Base-by-base conservation (phyloP, 2,329 filamentous ascomycete genomes). In the Ceratocystis variospora region DNA sequence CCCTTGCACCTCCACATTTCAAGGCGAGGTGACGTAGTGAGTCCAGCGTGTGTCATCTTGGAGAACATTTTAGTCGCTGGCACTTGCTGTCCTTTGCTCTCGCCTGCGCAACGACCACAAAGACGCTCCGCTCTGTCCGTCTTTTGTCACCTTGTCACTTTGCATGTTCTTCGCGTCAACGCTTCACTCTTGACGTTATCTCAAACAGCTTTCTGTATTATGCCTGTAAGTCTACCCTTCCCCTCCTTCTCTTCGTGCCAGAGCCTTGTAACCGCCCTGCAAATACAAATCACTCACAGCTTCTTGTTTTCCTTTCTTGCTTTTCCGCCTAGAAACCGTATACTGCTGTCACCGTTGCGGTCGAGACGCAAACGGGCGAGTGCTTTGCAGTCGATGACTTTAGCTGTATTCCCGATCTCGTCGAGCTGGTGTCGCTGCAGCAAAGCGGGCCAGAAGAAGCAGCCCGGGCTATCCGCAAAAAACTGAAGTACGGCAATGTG, bases 401-500 rank as follows among this genome's bases (percentile, higher is more conserved):
- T 46, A 88, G 89, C 71, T 94, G 93, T 28, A 90, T 99, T 70
- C 89, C 93, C 50, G 92, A 97, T 72, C 84, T 99, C 28, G 89
- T 97, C 69, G 94, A 99, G 76, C 90, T 94, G 66, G 89, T 99
- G 74, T 88, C 89, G 70, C 85, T 99, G 68, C 94, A 99, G 76
- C 81, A 83, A 31, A 88, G 89, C 5, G 94, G 94, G 0, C 90
- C 94, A 1, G 83, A 85, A 12, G 94, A 99, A 79, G 92, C 92
- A 68, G 90, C 93, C 65, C 85, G 94, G 73, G 92, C 94, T 61
- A 83, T 99, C 71, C 86, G 94, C 68, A 99, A 99, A 83, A 97
- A 97, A 79, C 84, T 99, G 81, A 99, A 99, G 79, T 97, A 99
- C 76, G 94, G 94, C 71, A 96, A 86, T 72, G 81, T 89, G n/a